Evolutionary conservation across 106 monocot genomes (phyloP), one percentile per base, ranked within the genome.

Genomic region (Cymbidium sinense): DNA sequence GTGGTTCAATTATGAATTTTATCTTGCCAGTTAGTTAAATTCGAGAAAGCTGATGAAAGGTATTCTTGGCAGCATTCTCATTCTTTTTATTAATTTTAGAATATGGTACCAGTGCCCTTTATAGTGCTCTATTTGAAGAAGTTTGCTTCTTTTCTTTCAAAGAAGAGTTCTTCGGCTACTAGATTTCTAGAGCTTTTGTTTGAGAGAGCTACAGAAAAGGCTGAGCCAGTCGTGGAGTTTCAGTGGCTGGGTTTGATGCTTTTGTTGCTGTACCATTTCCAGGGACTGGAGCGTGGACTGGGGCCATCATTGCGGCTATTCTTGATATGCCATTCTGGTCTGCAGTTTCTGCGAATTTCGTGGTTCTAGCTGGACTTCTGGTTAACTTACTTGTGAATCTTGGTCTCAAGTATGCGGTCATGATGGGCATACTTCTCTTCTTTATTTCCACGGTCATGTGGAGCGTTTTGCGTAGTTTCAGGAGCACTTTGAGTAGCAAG

Each of bases 251-350:
- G 96, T 25, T 70, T 96, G 79, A 96, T 91, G 96, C 70, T 96
- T 96, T 96, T 78, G 96, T 96, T 15, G 93, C 96, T 1, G 93
- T 96, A 34, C 96, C 96, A 7, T 94, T 96, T 62, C 93, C 96
- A 0, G 96, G 96, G 19, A 96, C 96, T 1, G 96, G 96, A 43
- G 93, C 96, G 23, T 96, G 96, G 96, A 91, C 91, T 5, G 96
- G 96, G 28, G 91, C 96, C 29, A 82, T 96, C 12, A 61, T 96
- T 34, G 91, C 93, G 13, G 88, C 93, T 2, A 83, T 96, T 39
- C 88, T 96, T 17, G 90, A 88, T 64, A 96, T 96, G 93, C 86
- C 91, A 10, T 94, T 96, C 70, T 91, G 96, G 96, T 75, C 89
- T 23, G 96, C 89, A 34, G 76, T 91, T 75, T 85, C 91, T 31